Evolutionary conservation across 768 basidiomycete species (phyloP), one percentile per base, ranked within the genome.

Genomic region (Mycena filopes): DNA sequence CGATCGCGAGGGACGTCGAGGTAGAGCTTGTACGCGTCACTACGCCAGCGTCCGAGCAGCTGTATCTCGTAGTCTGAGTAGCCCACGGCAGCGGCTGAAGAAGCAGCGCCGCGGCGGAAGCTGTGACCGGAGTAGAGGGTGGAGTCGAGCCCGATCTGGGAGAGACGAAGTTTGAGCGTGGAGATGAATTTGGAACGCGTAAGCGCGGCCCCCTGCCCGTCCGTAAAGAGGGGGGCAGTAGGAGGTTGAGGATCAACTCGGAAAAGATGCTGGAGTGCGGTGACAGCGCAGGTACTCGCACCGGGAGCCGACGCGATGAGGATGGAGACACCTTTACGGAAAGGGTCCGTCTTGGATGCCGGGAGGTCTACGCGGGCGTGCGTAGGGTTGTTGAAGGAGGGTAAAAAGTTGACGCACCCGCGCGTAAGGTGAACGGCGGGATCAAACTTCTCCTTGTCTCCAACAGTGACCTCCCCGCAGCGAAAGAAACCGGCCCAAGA

Each of bases 21-120:
- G 67, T 82, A 81, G 6, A 80, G 73, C 46, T 77, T 78, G 74
- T 79, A 81, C 9, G 75, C 72, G 51, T 80, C 74, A 57, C 78
- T 79, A 7, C 70, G 67, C 80, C 80, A 80, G 12, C 75, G 73
- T 2, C 79, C 76, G 1, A 81, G 71, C 7, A 77, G 73, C 69
- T 81, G 78, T 26, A 81, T 80, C 57, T 81, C 75, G 43, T 75
- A 71, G 28, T 79, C 77, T 0, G 71, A 51, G 58, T 71, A 77
- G 0, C 79, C 77, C 0, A 67, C 78, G 1, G 69, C 60, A 1
- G 72, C 72, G 1, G 80, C 79, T 5, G 75, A 67, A 8, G 77
- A 65, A 1, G 79, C 79, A 0, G 73, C 74, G 4, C 74, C 72
- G 2, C 72, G 56, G 15, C 54, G 54, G 28, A 55, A 55, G 11